Percentiles rank a stretch among this genome's conserved stretches.
These are phyloP conservation scores for Thelephora terrestris DNA, from an alignment of 1,284 basidiomycete genomes.

Conservation along the genomic window DNA sequence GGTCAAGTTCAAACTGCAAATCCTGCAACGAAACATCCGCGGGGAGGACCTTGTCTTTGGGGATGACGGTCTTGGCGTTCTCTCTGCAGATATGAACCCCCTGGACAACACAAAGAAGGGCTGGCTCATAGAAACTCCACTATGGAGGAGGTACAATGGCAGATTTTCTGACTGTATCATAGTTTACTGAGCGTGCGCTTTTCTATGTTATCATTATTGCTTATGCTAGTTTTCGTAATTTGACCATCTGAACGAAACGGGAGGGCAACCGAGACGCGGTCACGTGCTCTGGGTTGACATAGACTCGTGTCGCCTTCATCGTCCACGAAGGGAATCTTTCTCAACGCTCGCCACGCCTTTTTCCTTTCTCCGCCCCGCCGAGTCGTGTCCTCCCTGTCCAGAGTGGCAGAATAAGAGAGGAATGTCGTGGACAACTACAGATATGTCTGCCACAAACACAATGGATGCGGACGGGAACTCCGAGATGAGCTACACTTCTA, in stretches of 20 bases:
- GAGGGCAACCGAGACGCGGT: neutral
- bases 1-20: conserved; percentile 6
- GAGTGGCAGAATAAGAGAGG: neutral
- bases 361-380: too few species aligned
- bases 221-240: neutral
- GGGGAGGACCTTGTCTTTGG: conserved; percentile 20
- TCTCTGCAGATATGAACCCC: conserved; percentile 12
- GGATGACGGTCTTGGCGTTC: conserved; percentile 16
- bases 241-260: neutral
- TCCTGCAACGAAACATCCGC: conserved; percentile 17
- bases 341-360: too few species aligned
- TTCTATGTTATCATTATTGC: too few species aligned
- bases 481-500: conserved; percentile 18
- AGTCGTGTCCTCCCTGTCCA: too few species aligned
- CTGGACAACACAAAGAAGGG: neutral
- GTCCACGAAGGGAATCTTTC: too few species aligned
- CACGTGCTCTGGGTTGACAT: neutral
- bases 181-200: too few species aligned
- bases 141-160: neutral
- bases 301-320: too few species aligned
- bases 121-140: neutral
- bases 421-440: neutral
- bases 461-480: neutral
- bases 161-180: too few species aligned
- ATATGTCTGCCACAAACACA: neutral